phyloP scores from a whole-genome alignment of 495 filamentous ascomycete genomes.

The Cudoniella acicularis region DNA sequence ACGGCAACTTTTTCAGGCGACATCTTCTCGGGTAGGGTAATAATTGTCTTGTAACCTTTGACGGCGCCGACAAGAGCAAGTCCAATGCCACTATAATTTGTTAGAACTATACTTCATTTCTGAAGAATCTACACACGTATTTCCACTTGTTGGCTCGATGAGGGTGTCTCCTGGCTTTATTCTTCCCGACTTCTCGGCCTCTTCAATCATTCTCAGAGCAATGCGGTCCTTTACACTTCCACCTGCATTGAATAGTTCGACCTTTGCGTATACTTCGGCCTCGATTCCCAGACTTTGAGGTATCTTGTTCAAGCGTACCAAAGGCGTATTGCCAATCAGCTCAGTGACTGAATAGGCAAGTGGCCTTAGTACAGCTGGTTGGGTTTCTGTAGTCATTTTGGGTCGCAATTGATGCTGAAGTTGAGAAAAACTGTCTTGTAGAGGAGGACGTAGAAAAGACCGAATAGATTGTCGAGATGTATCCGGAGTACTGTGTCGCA shows the following conservation, averaged over 20 bases:
- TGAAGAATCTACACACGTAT: slow-evolving; percentile 62
- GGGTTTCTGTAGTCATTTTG: slow-evolving; percentile 9
- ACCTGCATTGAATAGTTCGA: slow-evolving; percentile 96
- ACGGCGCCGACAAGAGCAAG: slow-evolving; percentile 90
- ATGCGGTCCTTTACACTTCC: slow-evolving; percentile 98
- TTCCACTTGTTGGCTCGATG: slow-evolving; percentile 97
- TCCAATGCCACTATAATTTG: slow-evolving; percentile 70
- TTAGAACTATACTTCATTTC: slow-evolving; percentile 14
- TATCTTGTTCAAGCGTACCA: slow-evolving; percentile 87
- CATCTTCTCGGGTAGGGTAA: slow-evolving; percentile 99
- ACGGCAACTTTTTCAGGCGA: slow-evolving; percentile 96
- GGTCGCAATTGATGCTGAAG: not conserved
- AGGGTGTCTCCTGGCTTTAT: slow-evolving; percentile 97
- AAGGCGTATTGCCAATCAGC: slow-evolving; percentile 88
- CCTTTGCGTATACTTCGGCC: slow-evolving; percentile 87
- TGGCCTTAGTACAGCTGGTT: slow-evolving; percentile 11
- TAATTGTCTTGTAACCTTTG: slow-evolving; percentile 97
- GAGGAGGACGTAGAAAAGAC: too few species aligned
- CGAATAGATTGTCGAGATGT: too few species aligned
- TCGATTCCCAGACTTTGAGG: slow-evolving; percentile 87
- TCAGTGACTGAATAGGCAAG: slow-evolving; percentile 41
- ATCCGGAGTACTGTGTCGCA: not conserved
- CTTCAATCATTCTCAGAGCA: slow-evolving; percentile 95
- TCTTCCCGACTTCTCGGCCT: slow-evolving; percentile 82
- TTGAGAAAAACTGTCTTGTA: not conserved